phyloP scores from a whole-genome alignment of 2,329 filamentous ascomycete species.

The Colletotrichum sp. region DNA sequence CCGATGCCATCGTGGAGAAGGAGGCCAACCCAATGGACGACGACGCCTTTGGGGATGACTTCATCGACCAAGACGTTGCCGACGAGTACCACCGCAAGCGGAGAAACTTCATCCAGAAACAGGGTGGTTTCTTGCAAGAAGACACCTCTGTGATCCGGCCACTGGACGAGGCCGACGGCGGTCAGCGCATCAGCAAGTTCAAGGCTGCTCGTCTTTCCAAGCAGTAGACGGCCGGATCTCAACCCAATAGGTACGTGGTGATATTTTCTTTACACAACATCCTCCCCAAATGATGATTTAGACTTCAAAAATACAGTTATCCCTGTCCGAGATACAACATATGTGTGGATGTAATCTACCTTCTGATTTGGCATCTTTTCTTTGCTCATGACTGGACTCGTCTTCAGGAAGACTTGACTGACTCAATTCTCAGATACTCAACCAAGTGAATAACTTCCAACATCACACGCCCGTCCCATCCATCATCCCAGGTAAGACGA shows the following conservation, averaged over 20 bases:
- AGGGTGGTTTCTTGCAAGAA: slow-evolving; percentile 81
- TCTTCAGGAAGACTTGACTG: not conserved
- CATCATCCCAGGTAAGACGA: not conserved
- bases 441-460: not conserved
- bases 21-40: slow-evolving; percentile 37
- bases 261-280: not conserved
- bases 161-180: slow-evolving; percentile 70
- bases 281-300: slow-evolving; percentile 12
- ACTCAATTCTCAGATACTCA: not conserved
- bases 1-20: slow-evolving; percentile 64
- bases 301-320: slow-evolving; percentile 17
- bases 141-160: slow-evolving; percentile 71
- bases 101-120: slow-evolving; percentile 80
- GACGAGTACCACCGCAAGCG: slow-evolving; percentile 83
- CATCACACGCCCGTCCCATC: not conserved
- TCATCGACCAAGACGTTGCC: slow-evolving; percentile 79
- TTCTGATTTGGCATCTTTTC: slow-evolving; percentile 5
- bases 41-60: slow-evolving; percentile 55
- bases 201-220: slow-evolving; percentile 70
- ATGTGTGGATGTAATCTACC: slow-evolving; percentile 17
- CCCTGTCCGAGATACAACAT: slow-evolving; percentile 10
- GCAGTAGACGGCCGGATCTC: slow-evolving; percentile 41
- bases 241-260: slow-evolving; percentile 23
- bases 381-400: not conserved
- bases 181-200: slow-evolving; percentile 73